Evolutionary conservation across 768 basidiomycete species (phyloP), one percentile per base, ranked within the genome.

Genomic region (Cystofilobasidium bisporidii): DNA sequence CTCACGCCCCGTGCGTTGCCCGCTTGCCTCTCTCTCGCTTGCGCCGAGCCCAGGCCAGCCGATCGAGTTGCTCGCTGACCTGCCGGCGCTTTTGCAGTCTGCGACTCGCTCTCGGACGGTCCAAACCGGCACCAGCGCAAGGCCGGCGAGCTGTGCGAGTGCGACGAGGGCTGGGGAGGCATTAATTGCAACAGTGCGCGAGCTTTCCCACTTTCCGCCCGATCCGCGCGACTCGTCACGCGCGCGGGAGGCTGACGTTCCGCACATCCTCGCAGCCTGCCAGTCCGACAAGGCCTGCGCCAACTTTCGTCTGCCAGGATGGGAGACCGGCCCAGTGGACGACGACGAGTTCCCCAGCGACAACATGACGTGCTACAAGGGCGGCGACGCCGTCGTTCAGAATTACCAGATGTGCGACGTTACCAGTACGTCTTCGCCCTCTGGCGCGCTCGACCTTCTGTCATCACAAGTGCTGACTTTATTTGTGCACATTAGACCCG

Each of bases 361-460:
- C 28, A 86, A 88, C 71, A 93, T 97, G 87, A 89, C 90, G 1
- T 98, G 96, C 76, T 94, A 96, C 81, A 88, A 82, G 64, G 89
- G 89, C 48, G 96, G 96, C 28, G 83, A 88, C 75, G 93, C 91
- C 0, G 88, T 99, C n/a, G 88, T 89, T 76, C 87, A 84, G 76
- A 92, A 96, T 71, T 91, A 92, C 77, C 94, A 99, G 76, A 91
- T 96, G 86, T 99, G 96, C 78, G 85, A 97, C 75, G 93, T 99
- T 40, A 99, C 96, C 15, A 98, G 92, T 94, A 74, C 72, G 89
- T 81, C 11, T 28, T 36, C n/a, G n/a, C n/a, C n/a, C 36, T 36
- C 36, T 5, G 6, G 6, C 36, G 30, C 24, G 58, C 28, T 50
- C 36, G 20, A 50, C 62, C 22, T 3, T 18, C 30, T 38, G 4